Percentiles rank a stretch among this genome's conserved stretches.
Conservation (phyloP, 805 yeast species). For the Starmera pachycereana region DNA sequence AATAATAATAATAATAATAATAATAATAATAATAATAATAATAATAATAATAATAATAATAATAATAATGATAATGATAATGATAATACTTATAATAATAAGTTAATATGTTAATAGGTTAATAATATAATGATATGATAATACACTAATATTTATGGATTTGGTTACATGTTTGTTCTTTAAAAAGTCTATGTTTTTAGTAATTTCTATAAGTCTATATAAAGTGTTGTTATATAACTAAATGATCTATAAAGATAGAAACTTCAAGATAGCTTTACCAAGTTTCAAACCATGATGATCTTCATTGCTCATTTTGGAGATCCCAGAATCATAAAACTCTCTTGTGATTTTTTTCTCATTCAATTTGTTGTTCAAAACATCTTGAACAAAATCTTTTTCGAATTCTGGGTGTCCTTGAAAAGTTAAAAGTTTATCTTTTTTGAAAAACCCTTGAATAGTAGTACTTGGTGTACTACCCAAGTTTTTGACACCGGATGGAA, state of each 20-base stretch:
- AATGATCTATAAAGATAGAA: no score
- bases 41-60: no score
- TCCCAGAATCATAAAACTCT: background rate
- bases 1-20: background rate
- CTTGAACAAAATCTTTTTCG: constrained; percentile 13
- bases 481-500: constrained; percentile 27
- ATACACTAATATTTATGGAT: no score
- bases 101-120: no score
- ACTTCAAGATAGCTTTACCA: background rate
- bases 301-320: background rate
- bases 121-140: no score
- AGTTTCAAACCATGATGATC: background rate
- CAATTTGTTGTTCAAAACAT: background rate
- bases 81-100: no score
- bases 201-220: no score
- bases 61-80: no score
- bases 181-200: no score
- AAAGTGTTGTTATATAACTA: no score
- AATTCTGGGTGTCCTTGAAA: constrained; percentile 94
- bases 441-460: constrained; percentile 55
- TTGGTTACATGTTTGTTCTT: no score
- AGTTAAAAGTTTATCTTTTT: constrained; percentile 42
- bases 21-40: no score
- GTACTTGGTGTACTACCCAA: constrained; percentile 51
- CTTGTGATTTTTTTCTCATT: background rate